Base-by-base conservation (phyloP, 495 filamentous ascomycete genomes). In the Cairneyella variabilis region DNA sequence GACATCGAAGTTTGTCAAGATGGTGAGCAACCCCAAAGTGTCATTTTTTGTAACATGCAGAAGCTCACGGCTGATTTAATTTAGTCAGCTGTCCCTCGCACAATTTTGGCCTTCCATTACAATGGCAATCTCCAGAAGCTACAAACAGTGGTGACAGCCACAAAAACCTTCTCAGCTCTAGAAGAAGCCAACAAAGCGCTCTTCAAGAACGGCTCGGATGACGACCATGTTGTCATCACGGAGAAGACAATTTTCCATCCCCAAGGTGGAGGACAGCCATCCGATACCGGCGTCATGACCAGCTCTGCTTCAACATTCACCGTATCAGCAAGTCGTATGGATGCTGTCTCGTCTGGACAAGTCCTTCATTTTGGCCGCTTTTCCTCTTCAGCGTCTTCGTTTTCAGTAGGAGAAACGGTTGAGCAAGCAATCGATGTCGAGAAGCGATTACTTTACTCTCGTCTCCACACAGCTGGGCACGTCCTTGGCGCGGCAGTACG, bases 191-290 rank as follows among this genome's bases (percentile, higher is more conserved):
- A 77, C 50, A 70, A 65, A 48, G 56, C 57, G 0, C 70, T 83
- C 3, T 81, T 76, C 67, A 83, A 83, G 58, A 48, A 69, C 17
- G 68, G 63, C 22, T 55, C 41, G 7, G 72, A 76, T 17, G 64
- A 71, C 3, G 67, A 76, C 56, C 66, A 76, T 63, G 71, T 75
- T 28, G 57, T 86, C 34, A 66, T 78, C n/a, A 84, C 81, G 5
- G 68, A 73, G 14, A 32, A 73, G 22, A 86, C 83, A n/a, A 83
- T 85, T 55, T 86, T 86, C 64, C 78, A 85, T 45, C 74, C 79
- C 2, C 82, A 86, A 64, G 83, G 83, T 4, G 83, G 83, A 36
- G 83, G 83, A 28, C 83, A 86, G 59, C 83, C 83, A 25, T 78
- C 74, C 7, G 83, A 86, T 48, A 69, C 67, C 28, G 83, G 83